Base-by-base conservation (phyloP, 1,139 yeast genomes). In the Debaryomycetaceae sp. region DNA sequence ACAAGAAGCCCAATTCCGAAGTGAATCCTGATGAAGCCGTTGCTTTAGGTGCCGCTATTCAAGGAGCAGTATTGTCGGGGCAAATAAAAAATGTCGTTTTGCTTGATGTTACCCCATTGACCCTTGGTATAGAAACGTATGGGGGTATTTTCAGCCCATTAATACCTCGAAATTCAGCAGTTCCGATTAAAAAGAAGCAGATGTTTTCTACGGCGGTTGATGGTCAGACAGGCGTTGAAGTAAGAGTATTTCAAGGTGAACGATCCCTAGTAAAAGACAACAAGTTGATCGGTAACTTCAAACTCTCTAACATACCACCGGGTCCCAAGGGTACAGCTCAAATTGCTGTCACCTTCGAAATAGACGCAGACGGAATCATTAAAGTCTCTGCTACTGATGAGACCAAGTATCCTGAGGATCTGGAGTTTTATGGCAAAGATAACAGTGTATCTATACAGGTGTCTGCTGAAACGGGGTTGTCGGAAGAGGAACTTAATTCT, bases 1-100 rank as follows among this genome's bases (percentile, higher is more conserved):
- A 70, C 6, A 81, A 75, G 53, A 63, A 68, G 43, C 88, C 90
- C 20, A 83, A 79, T 50, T 78, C 83, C 2, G 75, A 78, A 1
- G 86, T 86, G 2, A 86, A 86, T 54, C 95, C 95, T 1, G 95
- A 86, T 60, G 95, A 86, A 61, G 91, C 93, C 0, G 95, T 86
- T 13, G 93, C 93, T 1, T 61, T 86, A 38, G 95, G 95, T 46
- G 95, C 95, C 5, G 93, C 93, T 2, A 85, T 86, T 48, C 95
- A 85, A 63, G 93, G 90, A 23, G 91, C 89, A 24, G 82, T 85
- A 5, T 65, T 85, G 33, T 80, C 88, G 1, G 93, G 93, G 4
- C 84, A 83, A 49, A 69, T 77, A 34, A 81, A 78, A 57, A 81
- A 86, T 59, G 93, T 86, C n/a, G 75, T 86, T 23, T 65, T 86